Evolutionary conservation across 83 land plant genomes (phyloP).

Genomic region (Picea abies): DNA sequence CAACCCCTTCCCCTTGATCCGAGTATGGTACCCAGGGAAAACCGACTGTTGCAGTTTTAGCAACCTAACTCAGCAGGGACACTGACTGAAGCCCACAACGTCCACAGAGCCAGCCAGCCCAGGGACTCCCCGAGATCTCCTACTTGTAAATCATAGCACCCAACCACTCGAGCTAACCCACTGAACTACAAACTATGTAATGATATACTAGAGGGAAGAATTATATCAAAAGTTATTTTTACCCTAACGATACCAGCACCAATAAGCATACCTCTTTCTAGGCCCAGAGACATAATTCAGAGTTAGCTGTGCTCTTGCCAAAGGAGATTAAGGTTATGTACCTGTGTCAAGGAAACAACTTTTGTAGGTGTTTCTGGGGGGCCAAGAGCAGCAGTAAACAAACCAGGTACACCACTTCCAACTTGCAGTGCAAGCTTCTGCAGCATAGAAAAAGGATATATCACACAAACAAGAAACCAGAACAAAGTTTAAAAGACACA

Average conservation of each 20-base stretch:
- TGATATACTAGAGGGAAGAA: neutral
- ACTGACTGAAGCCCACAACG: no score
- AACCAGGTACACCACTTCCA: conserved; percentile 37
- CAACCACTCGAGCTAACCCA: neutral
- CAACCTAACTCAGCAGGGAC: no score
- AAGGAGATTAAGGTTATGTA: conserved; percentile 12
- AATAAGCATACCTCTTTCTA: no score
- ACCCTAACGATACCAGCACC: no score
- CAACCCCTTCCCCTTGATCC: no score
- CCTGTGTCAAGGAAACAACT: conserved; percentile 77
- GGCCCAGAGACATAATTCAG: no score
- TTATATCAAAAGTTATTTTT: neutral
- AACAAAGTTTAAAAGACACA: neutral
- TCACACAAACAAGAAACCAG: neutral
- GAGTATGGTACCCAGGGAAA: no score
- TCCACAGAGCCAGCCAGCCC: neutral
- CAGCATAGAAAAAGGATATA: neutral
- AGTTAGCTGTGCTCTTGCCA: neutral
- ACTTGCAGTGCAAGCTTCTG: conserved; percentile 76
- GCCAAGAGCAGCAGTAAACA: neutral
- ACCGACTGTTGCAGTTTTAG: no score
- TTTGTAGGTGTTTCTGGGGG: conserved; percentile 46
- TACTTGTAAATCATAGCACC: neutral
- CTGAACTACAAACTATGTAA: neutral
- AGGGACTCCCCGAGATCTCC: neutral